A percentile compares a stretch with the other conserved stretches of the same genome.
Evolutionary conservation across 495 filamentous ascomycete species (phyloP).

Genomic region (Choiromyces venosus): DNA sequence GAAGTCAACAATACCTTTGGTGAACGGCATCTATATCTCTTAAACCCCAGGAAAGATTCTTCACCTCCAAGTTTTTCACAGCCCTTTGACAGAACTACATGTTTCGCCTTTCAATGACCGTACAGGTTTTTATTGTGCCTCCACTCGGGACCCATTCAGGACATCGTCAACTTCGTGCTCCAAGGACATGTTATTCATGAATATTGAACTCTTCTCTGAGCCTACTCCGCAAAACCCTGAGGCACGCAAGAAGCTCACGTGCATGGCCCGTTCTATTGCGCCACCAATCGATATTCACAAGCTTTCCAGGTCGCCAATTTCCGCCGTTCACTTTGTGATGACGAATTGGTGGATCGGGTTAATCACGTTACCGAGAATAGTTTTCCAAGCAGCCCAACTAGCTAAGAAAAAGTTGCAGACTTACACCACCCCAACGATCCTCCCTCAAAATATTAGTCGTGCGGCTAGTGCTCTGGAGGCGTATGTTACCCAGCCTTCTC

Average conservation of each 20-base stretch:
- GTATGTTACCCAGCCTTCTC: constrained; percentile 16
- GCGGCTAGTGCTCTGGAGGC: constrained; percentile 41
- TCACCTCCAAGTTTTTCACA: constrained; percentile 42
- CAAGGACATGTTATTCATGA: neutral
- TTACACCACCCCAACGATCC: constrained; percentile 55
- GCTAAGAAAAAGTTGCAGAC: constrained; percentile 52
- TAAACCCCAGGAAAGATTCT: constrained; percentile 35
- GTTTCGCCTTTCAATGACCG: constrained; percentile 60
- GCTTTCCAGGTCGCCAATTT: constrained; percentile 6
- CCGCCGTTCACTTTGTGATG: constrained; percentile 45
- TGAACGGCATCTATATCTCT: constrained; percentile 59
- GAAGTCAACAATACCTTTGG: constrained; percentile 73
- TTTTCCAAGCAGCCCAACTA: constrained; percentile 53
- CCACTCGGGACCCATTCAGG: constrained; percentile 6
- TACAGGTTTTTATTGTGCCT: constrained; percentile 11
- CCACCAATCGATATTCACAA: constrained; percentile 13
- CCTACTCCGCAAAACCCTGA: neutral
- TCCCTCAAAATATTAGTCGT: constrained; percentile 50
- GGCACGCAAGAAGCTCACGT: constrained; percentile 8
- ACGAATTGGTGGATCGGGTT: constrained; percentile 61
- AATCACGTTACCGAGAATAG: constrained; percentile 57
- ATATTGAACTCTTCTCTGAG: neutral
- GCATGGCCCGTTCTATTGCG: constrained; percentile 1
- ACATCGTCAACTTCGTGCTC: neutral
- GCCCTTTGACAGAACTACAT: constrained; percentile 59